Conservation (phyloP, 148 eudicot species). For the Hydrangea macrophylla region DNA sequence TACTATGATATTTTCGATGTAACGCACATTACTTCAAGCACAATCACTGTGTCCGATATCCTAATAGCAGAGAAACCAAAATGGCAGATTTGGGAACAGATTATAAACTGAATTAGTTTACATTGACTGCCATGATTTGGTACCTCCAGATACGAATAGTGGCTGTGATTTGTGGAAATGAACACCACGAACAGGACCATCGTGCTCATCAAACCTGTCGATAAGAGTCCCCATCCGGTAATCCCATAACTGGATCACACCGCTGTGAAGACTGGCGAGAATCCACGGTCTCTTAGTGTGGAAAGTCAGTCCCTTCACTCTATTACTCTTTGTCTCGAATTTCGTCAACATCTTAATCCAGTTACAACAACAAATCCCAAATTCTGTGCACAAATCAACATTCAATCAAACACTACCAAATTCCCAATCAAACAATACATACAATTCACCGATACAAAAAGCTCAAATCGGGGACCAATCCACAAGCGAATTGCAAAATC, state of each 20-base stretch:
- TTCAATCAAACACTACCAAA: slow-evolving; percentile 11
- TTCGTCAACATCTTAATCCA: slow-evolving; percentile 73
- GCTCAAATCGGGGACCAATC: slow-evolving; percentile 2
- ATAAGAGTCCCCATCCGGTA: slow-evolving; percentile 91
- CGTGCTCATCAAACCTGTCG: slow-evolving; percentile 88
- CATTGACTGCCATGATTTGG: background rate
- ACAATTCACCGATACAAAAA: background rate
- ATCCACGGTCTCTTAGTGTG: slow-evolving; percentile 95
- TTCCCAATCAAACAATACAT: slow-evolving; percentile 1
- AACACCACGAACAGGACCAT: slow-evolving; percentile 94
- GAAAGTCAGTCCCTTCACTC: slow-evolving; percentile 92
- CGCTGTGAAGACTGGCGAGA: slow-evolving; percentile 92
- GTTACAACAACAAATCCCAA: slow-evolving; percentile 13
- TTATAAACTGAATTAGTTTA: background rate
- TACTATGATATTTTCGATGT: too few relatives aligned
- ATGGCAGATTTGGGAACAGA: background rate
- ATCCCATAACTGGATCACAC: slow-evolving; percentile 96
- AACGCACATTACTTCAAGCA: background rate
- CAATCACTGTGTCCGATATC: background rate
- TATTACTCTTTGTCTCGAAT: slow-evolving; percentile 91
- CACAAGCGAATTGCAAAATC: background rate
- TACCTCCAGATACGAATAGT: slow-evolving; percentile 89
- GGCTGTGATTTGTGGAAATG: slow-evolving; percentile 89
- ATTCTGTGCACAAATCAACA: slow-evolving; percentile 19
- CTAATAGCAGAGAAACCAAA: background rate